Conservation (phyloP, 176 grass and related monocot species). For the Carex parvula region DNA sequence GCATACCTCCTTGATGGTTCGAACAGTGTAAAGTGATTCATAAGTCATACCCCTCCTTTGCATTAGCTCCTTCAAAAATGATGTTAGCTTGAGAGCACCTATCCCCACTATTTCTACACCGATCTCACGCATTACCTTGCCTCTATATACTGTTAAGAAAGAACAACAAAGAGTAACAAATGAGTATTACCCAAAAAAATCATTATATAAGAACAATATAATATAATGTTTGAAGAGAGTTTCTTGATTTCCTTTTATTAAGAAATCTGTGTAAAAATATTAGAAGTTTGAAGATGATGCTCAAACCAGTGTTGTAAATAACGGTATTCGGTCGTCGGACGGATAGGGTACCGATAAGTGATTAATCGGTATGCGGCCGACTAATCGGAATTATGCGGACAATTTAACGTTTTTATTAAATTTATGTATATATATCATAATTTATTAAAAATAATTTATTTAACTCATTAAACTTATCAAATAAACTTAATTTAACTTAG, state of each 20-base stretch:
- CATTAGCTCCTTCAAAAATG: slow-evolving; percentile 85
- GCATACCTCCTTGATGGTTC: slow-evolving; percentile 85
- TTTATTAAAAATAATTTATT: no score
- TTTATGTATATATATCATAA: no score
- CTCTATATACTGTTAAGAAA: slow-evolving; percentile 61
- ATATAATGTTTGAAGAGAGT: neutral
- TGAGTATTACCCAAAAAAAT: slow-evolving; percentile 6
- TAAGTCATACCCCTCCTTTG: slow-evolving; percentile 61
- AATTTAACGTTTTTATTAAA: no score
- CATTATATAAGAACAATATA: slow-evolving; percentile 27
- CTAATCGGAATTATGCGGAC: no score
- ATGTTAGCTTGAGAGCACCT: slow-evolving; percentile 87
- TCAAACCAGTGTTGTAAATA: no score
- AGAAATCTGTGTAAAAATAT: neutral
- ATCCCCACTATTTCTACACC: slow-evolving; percentile 81
- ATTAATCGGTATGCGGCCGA: no score
- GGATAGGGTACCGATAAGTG: no score
- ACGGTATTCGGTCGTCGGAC: no score
- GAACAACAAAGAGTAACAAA: neutral
- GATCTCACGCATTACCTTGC: slow-evolving; percentile 73
- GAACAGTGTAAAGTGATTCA: slow-evolving; percentile 79
- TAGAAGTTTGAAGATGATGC: neutral
- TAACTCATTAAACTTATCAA: no score
- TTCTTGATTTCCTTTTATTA: neutral
- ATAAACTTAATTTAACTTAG: no score